These are phyloP conservation scores for Bocquillonia castaneifolia DNA, from an alignment of 441 rosid genomes.

Conservation along the genomic window DNA sequence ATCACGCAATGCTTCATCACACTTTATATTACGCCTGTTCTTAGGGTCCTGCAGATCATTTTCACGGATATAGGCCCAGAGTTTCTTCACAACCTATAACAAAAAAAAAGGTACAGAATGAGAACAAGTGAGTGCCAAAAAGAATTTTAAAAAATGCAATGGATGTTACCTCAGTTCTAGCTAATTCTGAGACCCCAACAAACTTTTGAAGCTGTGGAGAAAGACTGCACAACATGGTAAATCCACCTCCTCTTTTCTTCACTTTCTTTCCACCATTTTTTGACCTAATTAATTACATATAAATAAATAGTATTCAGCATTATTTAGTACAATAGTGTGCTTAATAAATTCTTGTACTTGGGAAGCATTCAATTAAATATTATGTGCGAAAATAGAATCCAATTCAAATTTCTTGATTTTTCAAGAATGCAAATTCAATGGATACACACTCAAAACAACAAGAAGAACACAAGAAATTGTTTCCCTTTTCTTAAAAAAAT, in stretches of 20 bases:
- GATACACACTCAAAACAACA: too few species aligned
- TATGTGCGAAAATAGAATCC: too few species aligned
- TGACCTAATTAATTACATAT: constrained; percentile 37
- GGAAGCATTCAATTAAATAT: too few species aligned
- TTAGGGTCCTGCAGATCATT: constrained; percentile 58
- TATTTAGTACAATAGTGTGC: not conserved
- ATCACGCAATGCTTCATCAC: constrained; percentile 41
- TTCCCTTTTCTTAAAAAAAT: too few species aligned
- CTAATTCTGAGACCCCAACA: constrained; percentile 60
- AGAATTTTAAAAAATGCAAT: not conserved
- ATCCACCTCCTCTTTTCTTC: constrained; percentile 71
- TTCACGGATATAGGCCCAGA: constrained; percentile 52
- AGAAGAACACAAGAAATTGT: too few species aligned
- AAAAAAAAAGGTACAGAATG: not conserved
- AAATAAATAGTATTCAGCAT: not conserved
- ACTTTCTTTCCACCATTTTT: constrained; percentile 34
- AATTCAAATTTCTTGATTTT: too few species aligned
- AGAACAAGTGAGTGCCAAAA: not conserved
- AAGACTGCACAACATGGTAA: constrained; percentile 62
- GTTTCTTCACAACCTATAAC: constrained; percentile 51
- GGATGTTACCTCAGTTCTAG: constrained; percentile 65
- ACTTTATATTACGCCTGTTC: constrained; percentile 41
- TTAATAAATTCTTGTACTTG: not conserved
- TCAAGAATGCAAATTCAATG: too few species aligned
- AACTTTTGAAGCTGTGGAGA: constrained; percentile 76